Percentiles rank a stretch among this genome's conserved stretches.
These are phyloP conservation scores for Westerdykella ornata DNA, from an alignment of 2,329 filamentous ascomycete species.

Conservation along the genomic window DNA sequence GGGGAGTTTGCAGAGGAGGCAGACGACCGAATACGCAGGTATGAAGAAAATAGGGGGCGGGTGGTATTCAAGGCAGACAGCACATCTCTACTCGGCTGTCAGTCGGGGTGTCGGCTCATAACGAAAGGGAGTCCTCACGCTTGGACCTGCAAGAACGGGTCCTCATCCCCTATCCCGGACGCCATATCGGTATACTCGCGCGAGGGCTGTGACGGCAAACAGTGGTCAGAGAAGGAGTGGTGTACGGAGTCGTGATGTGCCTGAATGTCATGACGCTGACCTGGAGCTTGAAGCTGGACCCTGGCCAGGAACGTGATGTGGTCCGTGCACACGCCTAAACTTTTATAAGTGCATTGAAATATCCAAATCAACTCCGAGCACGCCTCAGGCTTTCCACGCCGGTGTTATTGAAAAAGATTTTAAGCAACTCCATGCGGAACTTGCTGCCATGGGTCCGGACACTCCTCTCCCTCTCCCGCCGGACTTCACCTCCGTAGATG, in stretches of 20 bases:
- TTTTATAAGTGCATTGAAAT: not conserved
- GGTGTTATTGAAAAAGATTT: not conserved
- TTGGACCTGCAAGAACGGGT: slow-evolving; percentile 48
- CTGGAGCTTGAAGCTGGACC: slow-evolving; percentile 1
- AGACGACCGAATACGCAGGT: slow-evolving; percentile 89
- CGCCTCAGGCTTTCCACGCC: not conserved
- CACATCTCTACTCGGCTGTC: slow-evolving; percentile 63
- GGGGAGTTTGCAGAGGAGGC: slow-evolving; percentile 59
- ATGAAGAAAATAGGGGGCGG: slow-evolving; percentile 85
- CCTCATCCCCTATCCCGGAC: slow-evolving; percentile 31
- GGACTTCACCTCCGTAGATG: slow-evolving; percentile 63
- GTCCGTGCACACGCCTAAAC: not conserved
- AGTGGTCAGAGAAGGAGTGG: not conserved
- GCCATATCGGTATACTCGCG: slow-evolving; percentile 27
- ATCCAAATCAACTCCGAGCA: not conserved
- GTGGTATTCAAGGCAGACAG: slow-evolving; percentile 72
- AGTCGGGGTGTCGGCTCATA: slow-evolving; percentile 11
- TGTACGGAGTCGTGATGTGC: slow-evolving; percentile 2
- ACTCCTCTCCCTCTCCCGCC: slow-evolving; percentile 60
- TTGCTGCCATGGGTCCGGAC: slow-evolving; percentile 42
- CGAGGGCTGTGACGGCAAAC: slow-evolving; percentile 6
- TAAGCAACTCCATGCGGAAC: not conserved
- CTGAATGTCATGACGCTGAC: not conserved
- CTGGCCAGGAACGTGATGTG: not conserved
- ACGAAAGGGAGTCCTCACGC: slow-evolving; percentile 27